Evolutionary conservation across 192 early-diverging fungal species (phyloP), one percentile per base, ranked within the genome.

Genomic region (Coemansia reversa): DNA sequence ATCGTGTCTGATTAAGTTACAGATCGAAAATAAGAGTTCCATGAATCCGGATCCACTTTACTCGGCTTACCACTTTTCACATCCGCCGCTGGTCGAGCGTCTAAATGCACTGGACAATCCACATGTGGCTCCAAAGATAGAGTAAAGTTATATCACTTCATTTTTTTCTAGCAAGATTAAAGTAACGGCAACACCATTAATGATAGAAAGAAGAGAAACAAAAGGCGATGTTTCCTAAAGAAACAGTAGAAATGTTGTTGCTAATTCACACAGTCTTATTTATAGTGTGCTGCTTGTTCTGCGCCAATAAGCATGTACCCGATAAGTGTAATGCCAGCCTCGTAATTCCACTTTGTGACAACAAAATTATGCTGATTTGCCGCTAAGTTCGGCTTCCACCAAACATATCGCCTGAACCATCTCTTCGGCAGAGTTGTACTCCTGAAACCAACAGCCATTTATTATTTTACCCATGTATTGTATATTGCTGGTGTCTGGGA

Each of bases 41-140:
- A 84, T 96, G 76, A 94, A 94, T 56, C 86, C 92, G 11, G 94
- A 97, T 66, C 83, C 84, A 58, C 84, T 91, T 59, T 95, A 94
- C 68, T 92, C 90, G 50, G 90, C 91, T n/a, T 96, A 89, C 80
- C 88, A 97, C 65, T 91, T 93, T 54, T 92, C 89, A 8, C 95
- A 97, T 62, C 96, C 96, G 47, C 92, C 92, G 39, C 81, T 98
- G 24, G 86, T 94, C 5, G 94, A 98, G 79, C 85, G 96, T 57
- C 78, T 93, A 55, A 83, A 85, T 50, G 89, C 89, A 6, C 58
- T 89, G 27, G 83, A 76, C 29, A 72, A 82, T 53, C 79, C 79
- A 0, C 55, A 74, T 35, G 70, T 82, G 18, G 79, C 79, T 3
- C 75, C 79, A n/a, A 82, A 82, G 69, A 70, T 65, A 5, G 75